Conservation (phyloP, 1,139 yeast species). For the Sugiyamaella xylanicola region DNA sequence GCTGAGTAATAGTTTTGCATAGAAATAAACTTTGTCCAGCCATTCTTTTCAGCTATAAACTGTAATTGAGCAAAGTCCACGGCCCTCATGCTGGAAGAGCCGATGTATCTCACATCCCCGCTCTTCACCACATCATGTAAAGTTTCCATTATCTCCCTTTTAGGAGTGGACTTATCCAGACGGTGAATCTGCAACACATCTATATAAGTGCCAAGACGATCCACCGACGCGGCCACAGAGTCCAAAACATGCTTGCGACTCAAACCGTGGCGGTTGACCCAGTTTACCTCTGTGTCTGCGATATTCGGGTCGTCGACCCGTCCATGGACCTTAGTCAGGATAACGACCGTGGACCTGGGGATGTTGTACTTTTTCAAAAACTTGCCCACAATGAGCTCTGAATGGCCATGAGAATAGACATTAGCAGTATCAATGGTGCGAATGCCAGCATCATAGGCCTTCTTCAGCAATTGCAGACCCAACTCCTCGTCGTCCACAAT, state of each 20-base stretch:
- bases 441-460: constrained; percentile 51
- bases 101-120: constrained; percentile 56
- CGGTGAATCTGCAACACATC: constrained; percentile 79
- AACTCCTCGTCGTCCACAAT: constrained; percentile 52
- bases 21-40: constrained; percentile 58
- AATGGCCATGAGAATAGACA: constrained; percentile 48
- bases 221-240: constrained; percentile 51
- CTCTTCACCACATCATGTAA: constrained; percentile 53
- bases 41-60: constrained; percentile 52
- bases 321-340: constrained; percentile 33
- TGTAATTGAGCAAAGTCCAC: constrained; percentile 52
- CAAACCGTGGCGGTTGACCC: constrained; percentile 47
- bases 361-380: constrained; percentile 47
- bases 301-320: constrained; percentile 31
- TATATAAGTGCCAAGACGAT: constrained; percentile 67
- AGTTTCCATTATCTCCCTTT: constrained; percentile 56
- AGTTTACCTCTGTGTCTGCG: constrained; percentile 18
- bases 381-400: constrained; percentile 47
- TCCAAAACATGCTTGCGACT: constrained; percentile 58
- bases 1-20: constrained; percentile 63
- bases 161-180: constrained; percentile 48
- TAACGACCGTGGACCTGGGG: constrained; percentile 45
- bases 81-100: constrained; percentile 57
- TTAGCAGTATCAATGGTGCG: constrained; percentile 57
- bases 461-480: constrained; percentile 44